Percentiles rank a stretch among this genome's conserved stretches.
Evolutionary conservation across 768 basidiomycete species (phyloP).

Genomic region (Agaricus subrufescens): DNA sequence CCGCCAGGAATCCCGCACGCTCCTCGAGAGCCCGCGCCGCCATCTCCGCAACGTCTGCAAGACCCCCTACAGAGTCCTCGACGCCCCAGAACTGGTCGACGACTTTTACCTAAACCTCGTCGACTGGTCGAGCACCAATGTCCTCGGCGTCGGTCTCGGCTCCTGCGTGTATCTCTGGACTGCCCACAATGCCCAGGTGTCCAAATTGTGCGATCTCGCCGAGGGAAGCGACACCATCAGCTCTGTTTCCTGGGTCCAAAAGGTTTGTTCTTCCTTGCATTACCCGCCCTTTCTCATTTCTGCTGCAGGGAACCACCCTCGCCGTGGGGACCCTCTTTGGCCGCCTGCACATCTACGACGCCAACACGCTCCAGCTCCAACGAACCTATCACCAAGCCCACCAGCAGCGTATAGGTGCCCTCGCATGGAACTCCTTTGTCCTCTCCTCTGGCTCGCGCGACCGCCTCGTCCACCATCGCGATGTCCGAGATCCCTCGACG

Average conservation of each 20-base stretch:
- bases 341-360: conserved; percentile 91
- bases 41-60: conserved; percentile 82
- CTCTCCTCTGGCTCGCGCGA: conserved; percentile 91
- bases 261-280: conserved; percentile 19
- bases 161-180: conserved; percentile 96
- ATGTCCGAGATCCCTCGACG: conserved; percentile 68
- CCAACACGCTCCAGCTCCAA: conserved; percentile 63
- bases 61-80: conserved; percentile 94
- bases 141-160: conserved; percentile 89
- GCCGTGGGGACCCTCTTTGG: conserved; percentile 93
- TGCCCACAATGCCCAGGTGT: conserved; percentile 88
- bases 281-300: background rate
- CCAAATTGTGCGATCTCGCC: conserved; percentile 82
- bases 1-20: conserved; percentile 70
- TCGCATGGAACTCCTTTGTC: conserved; percentile 90
- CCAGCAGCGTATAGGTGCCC: conserved; percentile 82
- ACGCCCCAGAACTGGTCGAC: conserved; percentile 95
- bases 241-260: conserved; percentile 92
- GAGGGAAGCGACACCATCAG: conserved; percentile 71
- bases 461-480: conserved; percentile 85
- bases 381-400: conserved; percentile 87
- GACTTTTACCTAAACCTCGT: conserved; percentile 99
- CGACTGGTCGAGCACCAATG: conserved; percentile 95
- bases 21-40: conserved; percentile 82
- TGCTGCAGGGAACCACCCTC: conserved; percentile 66